Evolutionary conservation across 2,329 filamentous ascomycete species (phyloP), one percentile per base, ranked within the genome.

Genomic region (Nothophoma quercina): DNA sequence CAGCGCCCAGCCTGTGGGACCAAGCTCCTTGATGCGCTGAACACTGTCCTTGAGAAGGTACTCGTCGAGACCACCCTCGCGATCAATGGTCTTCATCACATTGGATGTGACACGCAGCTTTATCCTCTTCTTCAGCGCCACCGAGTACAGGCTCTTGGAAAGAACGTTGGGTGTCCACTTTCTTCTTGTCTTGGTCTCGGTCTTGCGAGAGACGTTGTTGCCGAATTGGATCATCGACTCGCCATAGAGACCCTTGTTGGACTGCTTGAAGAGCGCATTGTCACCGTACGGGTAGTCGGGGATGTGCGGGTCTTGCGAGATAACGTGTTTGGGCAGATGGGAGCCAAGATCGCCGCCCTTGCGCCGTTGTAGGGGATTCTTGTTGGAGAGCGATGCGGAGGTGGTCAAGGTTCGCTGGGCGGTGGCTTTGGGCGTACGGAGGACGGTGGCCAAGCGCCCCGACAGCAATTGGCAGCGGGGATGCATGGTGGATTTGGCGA

Each of bases 1-100:
- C 68, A 99, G 78, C 64, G 88, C 85, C 95, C 95, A 99, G 6
- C 95, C 95, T 60, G 88, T 88, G 44, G 93, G 86, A 5, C 95
- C 95, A 51, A 99, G 80, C 75, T 96, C 91, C 78, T 88, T 90
- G 69, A 98, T 83, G 59, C 95, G 84, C 32, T 81, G 83, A 13
- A 88, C 80, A 77, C 91, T 95, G 72, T 86, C 84, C 62, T 91
- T 92, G 33, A 96, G 81, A 36, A 99, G 80, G 77, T 99, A 99
- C 68, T 92, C 87, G 75, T 99, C 95, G 59, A 99, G 81, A 7
- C 95, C 92, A 54, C 93, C 93, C 57, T 88, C 86, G 72, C 92
- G 93, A 71, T 91, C 87, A 69, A 98, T 90, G 28, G 75, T 80
- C 57, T 78, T 71, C 53, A 81, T 80, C 21, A 91, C 89, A 50